A percentile compares a stretch with the other conserved stretches of the same genome.
Conservation (phyloP, 768 basidiomycete genomes). For the Tylopilus sp. region DNA sequence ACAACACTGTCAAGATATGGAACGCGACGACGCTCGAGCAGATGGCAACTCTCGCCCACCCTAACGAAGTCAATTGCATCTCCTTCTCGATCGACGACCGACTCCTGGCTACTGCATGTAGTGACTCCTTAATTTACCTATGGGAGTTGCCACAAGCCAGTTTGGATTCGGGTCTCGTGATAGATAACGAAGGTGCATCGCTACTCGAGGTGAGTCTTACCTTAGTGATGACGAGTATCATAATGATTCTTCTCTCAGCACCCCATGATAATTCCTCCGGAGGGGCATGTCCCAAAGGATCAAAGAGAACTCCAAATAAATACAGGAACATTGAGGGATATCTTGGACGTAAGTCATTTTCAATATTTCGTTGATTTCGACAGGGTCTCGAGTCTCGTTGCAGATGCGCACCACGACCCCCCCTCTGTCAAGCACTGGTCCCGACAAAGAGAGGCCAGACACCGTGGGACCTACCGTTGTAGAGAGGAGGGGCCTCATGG, state of each 20-base stretch:
- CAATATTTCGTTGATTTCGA: not conserved
- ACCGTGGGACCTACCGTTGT: slow-evolving; percentile 5
- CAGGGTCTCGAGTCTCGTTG: slow-evolving; percentile 4
- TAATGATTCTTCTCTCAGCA: slow-evolving; percentile 12
- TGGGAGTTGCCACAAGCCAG: slow-evolving; percentile 31
- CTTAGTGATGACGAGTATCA: not conserved
- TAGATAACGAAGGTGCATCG: slow-evolving; percentile 24
- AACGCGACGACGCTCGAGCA: slow-evolving; percentile 25
- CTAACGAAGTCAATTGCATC: slow-evolving; percentile 27
- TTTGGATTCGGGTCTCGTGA: slow-evolving; percentile 28
- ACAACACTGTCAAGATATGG: slow-evolving; percentile 30
- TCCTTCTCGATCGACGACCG: slow-evolving; percentile 31
- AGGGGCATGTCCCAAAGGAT: slow-evolving; percentile 1
- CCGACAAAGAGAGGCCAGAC: slow-evolving; percentile 1
- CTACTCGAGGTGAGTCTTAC: slow-evolving; percentile 24
- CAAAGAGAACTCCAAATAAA: not conserved
- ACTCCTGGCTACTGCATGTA: slow-evolving; percentile 31
- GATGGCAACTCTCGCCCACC: slow-evolving; percentile 21
- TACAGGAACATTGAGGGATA: slow-evolving; percentile 7
- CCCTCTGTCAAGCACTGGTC: slow-evolving; percentile 1
- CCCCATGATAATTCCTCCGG: slow-evolving; percentile 1
- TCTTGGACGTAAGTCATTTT: slow-evolving; percentile 17
- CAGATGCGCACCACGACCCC: slow-evolving; percentile 13
- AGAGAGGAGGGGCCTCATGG: slow-evolving; percentile 2
- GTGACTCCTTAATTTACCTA: slow-evolving; percentile 27